Evolutionary conservation across 2,329 filamentous ascomycete species (phyloP).

Genomic region (Tolypocladium amazonense): DNA sequence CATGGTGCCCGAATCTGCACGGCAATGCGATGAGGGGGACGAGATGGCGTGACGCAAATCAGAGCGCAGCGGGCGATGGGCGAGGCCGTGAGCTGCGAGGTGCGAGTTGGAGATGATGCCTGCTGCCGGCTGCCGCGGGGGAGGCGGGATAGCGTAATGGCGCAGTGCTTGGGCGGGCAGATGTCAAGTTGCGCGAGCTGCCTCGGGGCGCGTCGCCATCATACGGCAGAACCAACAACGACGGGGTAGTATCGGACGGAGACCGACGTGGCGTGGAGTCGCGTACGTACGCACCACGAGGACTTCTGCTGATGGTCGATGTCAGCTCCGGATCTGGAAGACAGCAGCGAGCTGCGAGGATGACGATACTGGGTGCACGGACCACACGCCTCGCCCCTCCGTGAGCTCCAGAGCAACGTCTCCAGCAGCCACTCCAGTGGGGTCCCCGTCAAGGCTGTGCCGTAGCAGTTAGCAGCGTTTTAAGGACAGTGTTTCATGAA

Average conservation of each 20-base stretch:
- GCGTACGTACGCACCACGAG: neutral
- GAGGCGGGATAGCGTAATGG: neutral
- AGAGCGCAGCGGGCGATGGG: neutral
- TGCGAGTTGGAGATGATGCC: neutral
- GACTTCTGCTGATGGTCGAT: neutral
- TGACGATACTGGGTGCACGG: conserved; percentile 9
- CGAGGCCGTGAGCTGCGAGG: neutral
- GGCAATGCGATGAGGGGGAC: conserved; percentile 3
- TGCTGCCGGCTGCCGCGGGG: neutral
- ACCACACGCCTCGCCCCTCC: conserved; percentile 2
- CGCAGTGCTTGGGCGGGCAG: neutral
- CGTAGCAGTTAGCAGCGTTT: too few species aligned
- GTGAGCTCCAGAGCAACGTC: too few species aligned
- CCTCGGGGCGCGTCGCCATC: conserved; percentile 11
- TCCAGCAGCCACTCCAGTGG: neutral
- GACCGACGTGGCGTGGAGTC: neutral
- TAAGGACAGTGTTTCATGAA: too few species aligned
- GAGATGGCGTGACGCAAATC: neutral
- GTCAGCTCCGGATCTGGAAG: conserved; percentile 3
- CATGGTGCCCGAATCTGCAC: conserved; percentile 40
- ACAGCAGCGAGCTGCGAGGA: conserved; percentile 3
- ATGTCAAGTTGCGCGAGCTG: conserved; percentile 6
- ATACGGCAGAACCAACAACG: neutral
- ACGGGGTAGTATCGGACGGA: neutral
- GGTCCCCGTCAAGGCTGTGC: too few species aligned